Conservation (phyloP, 345 rosid species). For the Physaria fendleri region DNA sequence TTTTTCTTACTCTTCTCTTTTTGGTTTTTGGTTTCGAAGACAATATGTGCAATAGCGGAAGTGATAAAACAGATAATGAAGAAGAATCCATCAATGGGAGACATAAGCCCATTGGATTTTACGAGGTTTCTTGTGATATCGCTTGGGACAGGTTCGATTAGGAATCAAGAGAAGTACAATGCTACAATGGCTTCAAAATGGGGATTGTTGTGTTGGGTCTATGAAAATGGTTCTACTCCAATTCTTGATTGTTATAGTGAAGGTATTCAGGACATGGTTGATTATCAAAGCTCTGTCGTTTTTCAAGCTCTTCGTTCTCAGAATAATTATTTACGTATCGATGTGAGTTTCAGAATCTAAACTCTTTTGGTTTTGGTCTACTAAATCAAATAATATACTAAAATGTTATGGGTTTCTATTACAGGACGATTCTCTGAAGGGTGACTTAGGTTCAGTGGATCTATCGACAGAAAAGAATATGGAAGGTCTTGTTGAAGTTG, state of each 20-base stretch:
- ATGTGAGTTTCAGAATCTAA: slow-evolving; percentile 34
- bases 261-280: slow-evolving; percentile 57
- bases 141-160: slow-evolving; percentile 57
- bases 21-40: too few relatives aligned
- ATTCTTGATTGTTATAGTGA: slow-evolving; percentile 45
- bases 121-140: slow-evolving; percentile 57
- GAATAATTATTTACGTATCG: slow-evolving; percentile 56
- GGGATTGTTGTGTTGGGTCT: slow-evolving; percentile 61
- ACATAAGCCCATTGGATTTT: slow-evolving; percentile 47
- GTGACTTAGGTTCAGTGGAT: slow-evolving; percentile 52
- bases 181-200: slow-evolving; percentile 51
- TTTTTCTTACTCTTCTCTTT: too few relatives aligned
- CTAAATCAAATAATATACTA: not conserved
- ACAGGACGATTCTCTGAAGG: slow-evolving; percentile 61
- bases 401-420: not conserved
- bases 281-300: slow-evolving; percentile 50
- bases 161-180: slow-evolving; percentile 35
- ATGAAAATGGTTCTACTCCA: slow-evolving; percentile 39
- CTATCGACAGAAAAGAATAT: slow-evolving; percentile 52
- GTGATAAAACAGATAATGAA: slow-evolving; percentile 46
- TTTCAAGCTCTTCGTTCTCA: slow-evolving; percentile 58
- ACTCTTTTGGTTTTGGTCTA: not conserved
- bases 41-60: slow-evolving; percentile 58
- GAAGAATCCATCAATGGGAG: slow-evolving; percentile 42
- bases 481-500: slow-evolving; percentile 49